These are phyloP conservation scores for Juncus inflexus DNA, from an alignment of 176 grass and related monocot species.

Conservation along the genomic window DNA sequence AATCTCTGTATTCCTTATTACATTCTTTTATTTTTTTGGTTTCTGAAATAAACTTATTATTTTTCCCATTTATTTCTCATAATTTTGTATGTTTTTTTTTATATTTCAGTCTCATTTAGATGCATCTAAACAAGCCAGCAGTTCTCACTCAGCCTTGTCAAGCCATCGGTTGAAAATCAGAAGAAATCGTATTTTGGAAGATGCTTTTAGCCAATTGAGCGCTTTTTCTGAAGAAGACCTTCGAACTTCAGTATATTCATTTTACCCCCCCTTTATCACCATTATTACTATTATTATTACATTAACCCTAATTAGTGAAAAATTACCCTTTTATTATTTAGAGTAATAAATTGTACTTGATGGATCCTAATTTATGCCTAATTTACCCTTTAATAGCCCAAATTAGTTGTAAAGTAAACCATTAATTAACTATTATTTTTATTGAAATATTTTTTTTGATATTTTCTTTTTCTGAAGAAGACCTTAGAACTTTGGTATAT, in stretches of 20 bases:
- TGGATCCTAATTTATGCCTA: too few species aligned
- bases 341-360: too few species aligned
- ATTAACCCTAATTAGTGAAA: too few species aligned
- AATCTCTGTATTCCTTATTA: too few species aligned
- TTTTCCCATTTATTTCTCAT: background rate
- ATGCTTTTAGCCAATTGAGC: slow-evolving; percentile 86
- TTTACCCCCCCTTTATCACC: slow-evolving; percentile 11
- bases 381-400: too few species aligned
- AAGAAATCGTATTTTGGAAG: slow-evolving; percentile 94
- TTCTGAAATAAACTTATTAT: too few species aligned
- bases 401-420: too few species aligned
- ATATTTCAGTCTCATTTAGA: slow-evolving; percentile 59
- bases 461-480: too few species aligned
- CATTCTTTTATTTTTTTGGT: slow-evolving; percentile 35
- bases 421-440: too few species aligned
- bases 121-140: slow-evolving; percentile 57
- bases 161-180: slow-evolving; percentile 89
- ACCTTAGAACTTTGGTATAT: too few species aligned
- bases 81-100: slow-evolving; percentile 1
- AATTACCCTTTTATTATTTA: background rate
- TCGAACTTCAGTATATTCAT: slow-evolving; percentile 65
- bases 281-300: background rate
- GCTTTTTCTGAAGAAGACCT: slow-evolving; percentile 83
- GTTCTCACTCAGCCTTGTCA: slow-evolving; percentile 52
- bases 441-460: too few species aligned